Conservation (phyloP, 140 eudicot genomes). For the Flaveria floridana region DNA sequence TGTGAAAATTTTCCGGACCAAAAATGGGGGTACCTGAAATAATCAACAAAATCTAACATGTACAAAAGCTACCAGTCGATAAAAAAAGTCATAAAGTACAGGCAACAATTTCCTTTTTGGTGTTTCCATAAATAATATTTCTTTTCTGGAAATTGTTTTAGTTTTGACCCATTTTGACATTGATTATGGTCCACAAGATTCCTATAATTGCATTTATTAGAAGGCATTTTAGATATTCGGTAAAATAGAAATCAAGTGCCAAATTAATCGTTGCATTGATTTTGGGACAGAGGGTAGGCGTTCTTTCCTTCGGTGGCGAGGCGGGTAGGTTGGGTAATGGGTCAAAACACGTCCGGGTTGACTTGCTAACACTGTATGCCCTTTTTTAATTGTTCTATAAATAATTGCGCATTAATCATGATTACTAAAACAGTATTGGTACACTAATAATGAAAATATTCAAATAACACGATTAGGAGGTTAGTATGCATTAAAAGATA, state of each 20-base stretch:
- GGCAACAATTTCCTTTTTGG: constrained; percentile 13
- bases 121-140: not conserved
- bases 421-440: not conserved
- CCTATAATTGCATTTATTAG: not conserved
- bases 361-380: not conserved
- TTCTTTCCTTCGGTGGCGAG: not conserved
- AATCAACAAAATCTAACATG: constrained; percentile 1
- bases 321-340: not conserved
- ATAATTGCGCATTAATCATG: too few species aligned
- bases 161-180: not conserved
- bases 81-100: constrained; percentile 23
- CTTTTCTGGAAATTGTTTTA: too few species aligned
- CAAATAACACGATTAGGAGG: not conserved
- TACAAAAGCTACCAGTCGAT: constrained; percentile 3
- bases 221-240: not conserved
- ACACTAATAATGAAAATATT: not conserved
- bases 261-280: not conserved
- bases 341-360: not conserved
- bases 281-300: not conserved
- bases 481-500: not conserved
- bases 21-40: constrained; percentile 92
- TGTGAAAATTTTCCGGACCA: constrained; percentile 92
- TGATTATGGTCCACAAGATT: not conserved
- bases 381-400: not conserved
- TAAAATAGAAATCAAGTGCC: not conserved